These are phyloP conservation scores for Tolypocladium cylindrosporum DNA, from an alignment of 2,329 filamentous ascomycete species.

Conservation along the genomic window DNA sequence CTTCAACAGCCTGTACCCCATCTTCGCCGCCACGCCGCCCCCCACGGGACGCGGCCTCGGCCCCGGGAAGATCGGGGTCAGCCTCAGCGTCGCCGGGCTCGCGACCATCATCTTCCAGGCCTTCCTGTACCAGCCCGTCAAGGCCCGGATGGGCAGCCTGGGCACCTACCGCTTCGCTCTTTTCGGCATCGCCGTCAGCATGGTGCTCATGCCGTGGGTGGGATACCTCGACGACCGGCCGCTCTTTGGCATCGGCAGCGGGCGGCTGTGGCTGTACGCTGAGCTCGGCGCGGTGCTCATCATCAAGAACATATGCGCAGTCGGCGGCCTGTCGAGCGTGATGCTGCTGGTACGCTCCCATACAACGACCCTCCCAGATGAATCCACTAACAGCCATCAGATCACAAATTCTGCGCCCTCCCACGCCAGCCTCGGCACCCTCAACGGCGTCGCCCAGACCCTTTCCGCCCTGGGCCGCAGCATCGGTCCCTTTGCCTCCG, in stretches of 20 bases:
- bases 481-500: conserved; percentile 79
- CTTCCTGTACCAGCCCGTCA: conserved; percentile 69
- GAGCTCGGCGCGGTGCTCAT: conserved; percentile 76
- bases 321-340: conserved; percentile 82
- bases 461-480: conserved; percentile 85
- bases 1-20: conserved; percentile 90
- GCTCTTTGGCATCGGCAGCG: conserved; percentile 47
- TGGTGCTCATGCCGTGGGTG: conserved; percentile 82
- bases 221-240: conserved; percentile 59
- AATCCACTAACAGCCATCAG: conserved; percentile 29
- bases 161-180: conserved; percentile 73
- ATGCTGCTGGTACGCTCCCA: conserved; percentile 60
- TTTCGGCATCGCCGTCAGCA: conserved; percentile 70
- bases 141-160: conserved; percentile 73
- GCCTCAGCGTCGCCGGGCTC: conserved; percentile 71
- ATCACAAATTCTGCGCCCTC: conserved; percentile 91
- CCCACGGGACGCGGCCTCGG: conserved; percentile 69
- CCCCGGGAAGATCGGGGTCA: conserved; percentile 75
- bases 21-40: conserved; percentile 68
- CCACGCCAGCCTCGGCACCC: conserved; percentile 71
- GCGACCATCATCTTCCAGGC: conserved; percentile 88
- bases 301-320: conserved; percentile 81
- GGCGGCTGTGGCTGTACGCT: conserved; percentile 62
- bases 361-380: neutral
- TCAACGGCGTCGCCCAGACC: conserved; percentile 91